Percentiles rank a stretch among this genome's conserved stretches.
Conservation (phyloP, 768 basidiomycete genomes). For the Tubosaeta sp. region DNA sequence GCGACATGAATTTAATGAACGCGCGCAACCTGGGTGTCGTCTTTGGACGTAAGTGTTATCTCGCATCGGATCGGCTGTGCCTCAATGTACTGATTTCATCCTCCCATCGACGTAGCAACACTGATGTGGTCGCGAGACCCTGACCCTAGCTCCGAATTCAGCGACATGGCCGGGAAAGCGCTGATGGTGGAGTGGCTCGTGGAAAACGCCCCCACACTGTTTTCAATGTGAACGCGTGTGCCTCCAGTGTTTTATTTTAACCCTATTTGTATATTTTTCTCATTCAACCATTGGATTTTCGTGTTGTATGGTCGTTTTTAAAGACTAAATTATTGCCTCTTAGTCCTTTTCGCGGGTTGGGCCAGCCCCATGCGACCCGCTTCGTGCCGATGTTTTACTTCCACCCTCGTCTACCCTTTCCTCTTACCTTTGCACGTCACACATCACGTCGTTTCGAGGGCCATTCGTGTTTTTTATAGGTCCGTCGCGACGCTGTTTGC, state of each 20-base stretch:
- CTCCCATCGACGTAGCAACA: conserved; percentile 56
- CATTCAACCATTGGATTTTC: neutral
- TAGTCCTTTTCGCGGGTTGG: conserved; percentile 5
- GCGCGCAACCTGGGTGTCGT: conserved; percentile 95
- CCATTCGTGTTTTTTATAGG: neutral
- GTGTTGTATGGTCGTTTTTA: conserved; percentile 10
- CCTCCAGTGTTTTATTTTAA: conserved; percentile 1
- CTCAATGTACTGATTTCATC: conserved; percentile 1
- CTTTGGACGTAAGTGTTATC: conserved; percentile 81
- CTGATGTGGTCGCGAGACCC: conserved; percentile 88
- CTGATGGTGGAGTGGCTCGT: conserved; percentile 92
- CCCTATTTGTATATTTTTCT: conserved; percentile 27
- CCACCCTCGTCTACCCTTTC: neutral
- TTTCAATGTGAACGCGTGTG: conserved; percentile 21
- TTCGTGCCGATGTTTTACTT: conserved; percentile 1
- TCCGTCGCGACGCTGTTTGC: neutral
- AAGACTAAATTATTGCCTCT: conserved; percentile 20
- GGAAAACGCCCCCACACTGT: conserved; percentile 71
- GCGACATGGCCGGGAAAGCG: conserved; percentile 97
- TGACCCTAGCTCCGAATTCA: conserved; percentile 83
- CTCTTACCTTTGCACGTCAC: neutral
- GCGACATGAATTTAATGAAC: conserved; percentile 85
- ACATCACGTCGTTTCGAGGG: neutral
- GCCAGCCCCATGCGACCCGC: conserved; percentile 1
- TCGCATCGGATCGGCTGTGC: neutral